phyloP scores from a whole-genome alignment of 805 yeast species.

The Huiozyma naganishii region DNA sequence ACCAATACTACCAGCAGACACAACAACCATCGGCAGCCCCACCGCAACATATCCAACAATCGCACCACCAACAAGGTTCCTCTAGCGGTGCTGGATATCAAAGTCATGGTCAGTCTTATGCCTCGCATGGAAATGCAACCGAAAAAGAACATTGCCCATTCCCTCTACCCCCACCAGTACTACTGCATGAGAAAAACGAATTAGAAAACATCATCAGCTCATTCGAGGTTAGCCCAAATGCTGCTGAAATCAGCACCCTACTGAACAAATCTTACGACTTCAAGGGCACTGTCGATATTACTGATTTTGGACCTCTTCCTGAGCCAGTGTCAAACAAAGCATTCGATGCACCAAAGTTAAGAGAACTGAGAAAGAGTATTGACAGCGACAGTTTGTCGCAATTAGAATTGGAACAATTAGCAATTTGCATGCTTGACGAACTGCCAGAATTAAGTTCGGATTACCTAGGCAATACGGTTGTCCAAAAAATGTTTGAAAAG shows the following conservation, averaged over 20 bases:
- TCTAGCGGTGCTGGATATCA: conserved; percentile 9
- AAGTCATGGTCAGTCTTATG: conserved; percentile 9
- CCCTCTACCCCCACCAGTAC: conserved; percentile 25
- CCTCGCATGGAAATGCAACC: conserved; percentile 6
- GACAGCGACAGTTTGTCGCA: conserved; percentile 44
- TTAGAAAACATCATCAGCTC: conserved; percentile 15
- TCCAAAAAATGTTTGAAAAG: conserved; percentile 75
- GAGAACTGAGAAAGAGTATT: conserved; percentile 73
- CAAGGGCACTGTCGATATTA: conserved; percentile 34
- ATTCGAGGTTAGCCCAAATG: conserved; percentile 16
- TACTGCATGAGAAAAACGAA: conserved; percentile 9
- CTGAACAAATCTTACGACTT: conserved; percentile 36
- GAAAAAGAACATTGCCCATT: conserved; percentile 30
- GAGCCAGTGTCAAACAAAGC: conserved; percentile 55
- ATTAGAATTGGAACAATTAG: conserved; percentile 67
- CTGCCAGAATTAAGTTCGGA: conserved; percentile 86
- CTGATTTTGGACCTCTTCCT: conserved; percentile 65
- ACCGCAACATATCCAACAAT: conserved; percentile 3
- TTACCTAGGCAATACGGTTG: conserved; percentile 90
- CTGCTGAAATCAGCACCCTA: conserved; percentile 32
- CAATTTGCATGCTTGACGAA: conserved; percentile 76
- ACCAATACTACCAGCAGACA: conserved; percentile 14
- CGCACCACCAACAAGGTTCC: conserved; percentile 2
- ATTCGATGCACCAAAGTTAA: conserved; percentile 77
- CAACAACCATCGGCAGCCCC: neutral